Base-by-base conservation (phyloP, 2,329 filamentous ascomycete genomes). In the Penicillium sp. region DNA sequence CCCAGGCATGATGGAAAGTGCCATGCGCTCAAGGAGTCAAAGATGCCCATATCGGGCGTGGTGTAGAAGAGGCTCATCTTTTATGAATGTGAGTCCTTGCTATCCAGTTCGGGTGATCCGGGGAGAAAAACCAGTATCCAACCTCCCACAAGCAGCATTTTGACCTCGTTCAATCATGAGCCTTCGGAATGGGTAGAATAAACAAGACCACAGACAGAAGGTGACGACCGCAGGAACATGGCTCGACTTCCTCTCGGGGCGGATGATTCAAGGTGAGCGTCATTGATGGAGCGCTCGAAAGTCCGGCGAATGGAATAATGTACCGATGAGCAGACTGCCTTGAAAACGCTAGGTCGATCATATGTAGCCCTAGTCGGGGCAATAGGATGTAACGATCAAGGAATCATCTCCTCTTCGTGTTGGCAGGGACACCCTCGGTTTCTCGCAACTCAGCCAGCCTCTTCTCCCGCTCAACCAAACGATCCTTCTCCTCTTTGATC, bases 401-500 rank as follows among this genome's bases (percentile, higher is more conserved):
- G 3, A 28, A 49, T 66, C 65, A 72, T 60, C 67, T 65, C 52
- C 70, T 72, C 58, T 70, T 76, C 42, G 65, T 69, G 31, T 61
- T 56, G 20, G 65, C 64, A 10, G 67, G 62, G 14, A 68, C 58
- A 9, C 65, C 69, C 47, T 75, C 74, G 13, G 64, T 75, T 42
- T 72, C 71, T 40, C 69, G 70, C 29, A 75, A 52, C 49, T 73
- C 70, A n/a, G 77, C 77, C 35, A 82, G 74, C 54, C 75, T 78
- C 31, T 75, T 77, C 72, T 84, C 86, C 39, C 86, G 73, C 46
- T 75, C 75, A 23, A 77, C 69, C 44, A 87, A 69, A 54, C 76
- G 72, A 44, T 77, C 76, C 66, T 85, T 85, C 69, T 86, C 85
- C 43, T 77, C 73, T 66, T 80, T 81, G 47, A 85, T 75, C 68